Percentiles rank a stretch among this genome's conserved stretches.
Conservation (phyloP, 2,329 filamentous ascomycete genomes). For the Penicillium concentricum region DNA sequence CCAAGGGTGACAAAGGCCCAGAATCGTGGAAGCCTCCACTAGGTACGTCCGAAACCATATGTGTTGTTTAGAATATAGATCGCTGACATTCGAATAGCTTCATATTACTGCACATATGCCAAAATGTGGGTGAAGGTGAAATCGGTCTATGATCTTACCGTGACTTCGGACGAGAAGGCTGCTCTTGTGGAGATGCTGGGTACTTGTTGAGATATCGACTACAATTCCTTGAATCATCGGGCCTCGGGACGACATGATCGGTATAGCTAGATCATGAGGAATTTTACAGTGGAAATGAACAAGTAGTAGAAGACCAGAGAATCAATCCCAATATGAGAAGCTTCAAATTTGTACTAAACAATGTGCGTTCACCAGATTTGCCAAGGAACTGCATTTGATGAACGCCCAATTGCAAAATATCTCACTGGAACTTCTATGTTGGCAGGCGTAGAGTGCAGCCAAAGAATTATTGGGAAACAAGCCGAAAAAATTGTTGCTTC, state of each 20-base stretch:
- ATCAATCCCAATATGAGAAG: not conserved
- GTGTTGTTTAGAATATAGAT: not conserved
- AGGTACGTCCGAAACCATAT: slow-evolving; percentile 36
- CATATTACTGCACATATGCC: slow-evolving; percentile 77
- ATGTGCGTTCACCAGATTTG: not conserved
- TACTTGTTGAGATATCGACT: slow-evolving; percentile 52
- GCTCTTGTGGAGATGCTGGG: slow-evolving; percentile 65
- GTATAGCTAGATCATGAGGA: not conserved
- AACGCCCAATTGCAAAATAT: not conserved
- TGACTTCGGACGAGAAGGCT: slow-evolving; percentile 70
- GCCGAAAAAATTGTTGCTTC: too few relatives aligned
- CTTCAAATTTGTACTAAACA: not conserved
- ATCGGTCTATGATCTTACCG: slow-evolving; percentile 64
- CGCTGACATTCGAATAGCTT: slow-evolving; percentile 31
- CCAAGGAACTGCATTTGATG: not conserved
- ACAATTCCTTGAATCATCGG: not conserved
- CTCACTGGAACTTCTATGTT: too few relatives aligned
- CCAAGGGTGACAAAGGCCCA: slow-evolving; percentile 71
- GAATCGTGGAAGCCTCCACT: slow-evolving; percentile 75
- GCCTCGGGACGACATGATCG: not conserved
- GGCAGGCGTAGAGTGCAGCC: too few relatives aligned
- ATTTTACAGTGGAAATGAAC: not conserved
- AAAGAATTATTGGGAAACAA: too few relatives aligned
- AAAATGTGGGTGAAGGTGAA: slow-evolving; percentile 77
- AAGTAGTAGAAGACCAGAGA: not conserved